Conservation (phyloP, 306 rosid genomes). For the Corylus americana region DNA sequence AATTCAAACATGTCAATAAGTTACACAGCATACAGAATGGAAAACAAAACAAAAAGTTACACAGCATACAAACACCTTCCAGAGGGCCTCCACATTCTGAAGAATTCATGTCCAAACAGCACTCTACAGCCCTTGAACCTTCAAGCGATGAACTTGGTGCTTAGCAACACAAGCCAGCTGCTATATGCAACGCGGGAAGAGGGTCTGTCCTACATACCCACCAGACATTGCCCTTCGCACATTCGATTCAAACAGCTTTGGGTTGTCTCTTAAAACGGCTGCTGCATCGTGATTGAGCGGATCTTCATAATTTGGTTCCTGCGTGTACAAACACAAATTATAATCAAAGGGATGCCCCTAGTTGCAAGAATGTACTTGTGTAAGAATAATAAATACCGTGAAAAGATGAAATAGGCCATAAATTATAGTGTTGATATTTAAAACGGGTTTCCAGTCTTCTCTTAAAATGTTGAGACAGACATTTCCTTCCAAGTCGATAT, state of each 20-base stretch:
- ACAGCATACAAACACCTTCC: conserved; percentile 24
- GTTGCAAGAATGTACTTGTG: neutral
- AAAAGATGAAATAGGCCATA: conserved; percentile 56
- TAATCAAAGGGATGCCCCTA: neutral
- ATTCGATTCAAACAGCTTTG: conserved; percentile 52
- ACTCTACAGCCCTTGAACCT: conserved; percentile 26
- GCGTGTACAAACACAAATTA: conserved; percentile 9
- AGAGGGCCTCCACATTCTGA: conserved; percentile 6
- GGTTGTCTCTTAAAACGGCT: conserved; percentile 53
- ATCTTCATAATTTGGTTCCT: conserved; percentile 56
- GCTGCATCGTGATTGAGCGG: conserved; percentile 64
- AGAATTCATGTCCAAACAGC: conserved; percentile 1
- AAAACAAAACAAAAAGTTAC: conserved; percentile 1
- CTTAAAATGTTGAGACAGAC: conserved; percentile 64
- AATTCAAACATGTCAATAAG: conserved; percentile 37
- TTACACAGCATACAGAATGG: conserved; percentile 24
- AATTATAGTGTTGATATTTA: conserved; percentile 49
- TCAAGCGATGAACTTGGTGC: conserved; percentile 23
- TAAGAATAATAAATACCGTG: conserved; percentile 39
- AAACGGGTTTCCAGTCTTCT: conserved; percentile 65
- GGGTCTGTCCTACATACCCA: conserved; percentile 57
- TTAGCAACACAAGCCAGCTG: conserved; percentile 12
- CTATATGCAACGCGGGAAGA: conserved; percentile 52
- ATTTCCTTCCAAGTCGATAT: conserved; percentile 70
- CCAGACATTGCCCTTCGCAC: conserved; percentile 67